Percentiles rank a stretch among this genome's conserved stretches.
phyloP scores from a whole-genome alignment of 2,329 filamentous ascomycete genomes.

The Paecilomyces variotii region DNA sequence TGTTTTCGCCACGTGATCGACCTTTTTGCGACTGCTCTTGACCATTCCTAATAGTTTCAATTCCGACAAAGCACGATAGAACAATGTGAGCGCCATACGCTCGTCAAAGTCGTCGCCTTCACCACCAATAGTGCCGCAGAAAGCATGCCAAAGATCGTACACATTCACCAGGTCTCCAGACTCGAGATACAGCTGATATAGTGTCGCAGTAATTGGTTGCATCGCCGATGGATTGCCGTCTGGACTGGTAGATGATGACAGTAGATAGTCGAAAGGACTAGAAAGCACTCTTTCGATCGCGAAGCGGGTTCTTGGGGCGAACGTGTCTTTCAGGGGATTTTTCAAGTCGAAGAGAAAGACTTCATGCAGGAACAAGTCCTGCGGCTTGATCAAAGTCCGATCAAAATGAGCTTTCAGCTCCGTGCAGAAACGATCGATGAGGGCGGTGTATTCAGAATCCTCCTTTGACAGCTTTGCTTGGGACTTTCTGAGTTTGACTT shows the following conservation, averaged over 20 bases:
- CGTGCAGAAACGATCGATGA: conserved; percentile 42
- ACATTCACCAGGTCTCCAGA: conserved; percentile 55
- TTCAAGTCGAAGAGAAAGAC: conserved; percentile 51
- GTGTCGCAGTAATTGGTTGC: conserved; percentile 51
- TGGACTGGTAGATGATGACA: conserved; percentile 37
- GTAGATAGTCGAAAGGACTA: conserved; percentile 53
- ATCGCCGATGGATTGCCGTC: conserved; percentile 37
- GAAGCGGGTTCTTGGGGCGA: conserved; percentile 50
- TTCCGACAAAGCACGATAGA: conserved; percentile 80
- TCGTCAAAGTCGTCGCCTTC: conserved; percentile 24
- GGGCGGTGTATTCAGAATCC: conserved; percentile 47
- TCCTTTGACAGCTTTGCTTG: conserved; percentile 46
- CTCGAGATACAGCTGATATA: conserved; percentile 57
- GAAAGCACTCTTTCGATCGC: conserved; percentile 53
- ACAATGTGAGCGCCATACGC: conserved; percentile 54
- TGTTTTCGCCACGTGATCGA: conserved; percentile 82
- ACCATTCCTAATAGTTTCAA: conserved; percentile 78
- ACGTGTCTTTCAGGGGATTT: conserved; percentile 49
- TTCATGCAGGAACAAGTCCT: conserved; percentile 47
- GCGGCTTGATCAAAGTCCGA: conserved; percentile 40
- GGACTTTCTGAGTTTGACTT: conserved; percentile 51
- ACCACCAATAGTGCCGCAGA: conserved; percentile 44
- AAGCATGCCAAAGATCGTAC: conserved; percentile 55
- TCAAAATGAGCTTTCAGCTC: conserved; percentile 40
- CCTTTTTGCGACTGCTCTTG: conserved; percentile 83